Evolutionary conservation across 1,139 yeast species (phyloP).

Genomic region (Debaryomyces fabryi): DNA sequence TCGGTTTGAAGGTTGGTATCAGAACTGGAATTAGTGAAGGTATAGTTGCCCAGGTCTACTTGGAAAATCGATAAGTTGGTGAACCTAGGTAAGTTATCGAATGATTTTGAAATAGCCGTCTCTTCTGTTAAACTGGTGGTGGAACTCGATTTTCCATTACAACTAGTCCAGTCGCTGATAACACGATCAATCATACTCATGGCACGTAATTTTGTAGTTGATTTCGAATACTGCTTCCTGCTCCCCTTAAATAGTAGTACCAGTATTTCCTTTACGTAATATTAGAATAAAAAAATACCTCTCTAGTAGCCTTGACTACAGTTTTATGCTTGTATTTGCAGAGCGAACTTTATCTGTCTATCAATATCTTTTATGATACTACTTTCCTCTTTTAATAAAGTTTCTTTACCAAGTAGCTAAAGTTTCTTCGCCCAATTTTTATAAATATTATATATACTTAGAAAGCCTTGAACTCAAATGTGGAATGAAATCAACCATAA

Average conservation of each 20-base stretch:
- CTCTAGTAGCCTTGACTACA: not conserved
- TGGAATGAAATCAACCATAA: not conserved
- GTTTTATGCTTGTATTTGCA: not conserved
- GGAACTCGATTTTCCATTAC: constrained; percentile 14
- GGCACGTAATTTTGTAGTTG: not conserved
- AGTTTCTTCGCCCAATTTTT: not conserved
- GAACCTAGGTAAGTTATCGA: not conserved
- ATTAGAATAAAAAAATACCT: not conserved
- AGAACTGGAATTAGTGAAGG: not conserved
- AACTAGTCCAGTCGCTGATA: constrained; percentile 6
- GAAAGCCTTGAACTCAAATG: not conserved
- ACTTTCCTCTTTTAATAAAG: not conserved
- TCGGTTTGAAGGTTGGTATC: not conserved
- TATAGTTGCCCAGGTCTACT: not conserved
- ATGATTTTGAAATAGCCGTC: not conserved
- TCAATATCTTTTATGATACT: not conserved
- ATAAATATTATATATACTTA: not conserved
- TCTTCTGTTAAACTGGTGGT: constrained; percentile 13
- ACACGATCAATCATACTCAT: constrained; percentile 10
- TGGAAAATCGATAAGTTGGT: constrained; percentile 3
- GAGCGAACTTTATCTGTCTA: not conserved
- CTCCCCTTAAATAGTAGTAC: not conserved
- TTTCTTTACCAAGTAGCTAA: not conserved
- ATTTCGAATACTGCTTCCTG: not conserved
- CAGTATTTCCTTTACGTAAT: not conserved